These are phyloP conservation scores for Melanomma pulvis-pyrius DNA, from an alignment of 495 filamentous ascomycete genomes.

Conservation along the genomic window DNA sequence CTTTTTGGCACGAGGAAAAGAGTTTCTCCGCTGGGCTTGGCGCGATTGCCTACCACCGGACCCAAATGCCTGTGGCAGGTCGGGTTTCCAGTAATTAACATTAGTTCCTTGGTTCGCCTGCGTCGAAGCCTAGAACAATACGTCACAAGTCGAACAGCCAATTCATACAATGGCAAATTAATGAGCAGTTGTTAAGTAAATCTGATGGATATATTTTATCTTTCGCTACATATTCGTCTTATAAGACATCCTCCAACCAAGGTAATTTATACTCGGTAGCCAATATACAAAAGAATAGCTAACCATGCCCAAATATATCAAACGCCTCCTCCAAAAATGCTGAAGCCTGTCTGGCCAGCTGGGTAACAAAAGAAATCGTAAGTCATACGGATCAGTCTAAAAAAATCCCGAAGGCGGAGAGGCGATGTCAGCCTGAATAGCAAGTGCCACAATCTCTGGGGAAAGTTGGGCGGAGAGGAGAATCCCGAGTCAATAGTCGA, in stretches of 20 bases:
- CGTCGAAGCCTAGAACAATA: too few relatives aligned
- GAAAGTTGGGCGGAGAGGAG: not conserved
- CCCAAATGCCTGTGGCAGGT: too few relatives aligned
- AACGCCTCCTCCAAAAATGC: conserved; percentile 13
- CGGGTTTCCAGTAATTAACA: too few relatives aligned
- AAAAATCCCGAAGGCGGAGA: not conserved
- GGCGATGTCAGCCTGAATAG: conserved; percentile 11
- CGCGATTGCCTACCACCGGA: too few relatives aligned
- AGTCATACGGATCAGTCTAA: conserved; percentile 15
- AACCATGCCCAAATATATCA: not conserved
- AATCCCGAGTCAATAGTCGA: conserved; percentile 6
- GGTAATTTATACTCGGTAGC: not conserved
- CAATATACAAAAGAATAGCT: conserved; percentile 14
- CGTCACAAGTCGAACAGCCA: not conserved
- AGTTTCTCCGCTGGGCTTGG: not conserved
- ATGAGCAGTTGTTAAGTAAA: not conserved
- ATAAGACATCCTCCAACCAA: conserved; percentile 6
- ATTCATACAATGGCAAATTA: too few relatives aligned
- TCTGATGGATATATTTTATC: not conserved
- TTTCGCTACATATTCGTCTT: not conserved
- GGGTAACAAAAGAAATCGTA: conserved; percentile 32
- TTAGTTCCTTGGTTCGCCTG: too few relatives aligned
- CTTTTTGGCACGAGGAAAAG: not conserved
- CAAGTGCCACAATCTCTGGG: not conserved
- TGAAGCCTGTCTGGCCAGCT: conserved; percentile 21